These are phyloP conservation scores for Asparagopsis taxiformis DNA, from an alignment of 31 red algal genomes.

Conservation along the genomic window DNA sequence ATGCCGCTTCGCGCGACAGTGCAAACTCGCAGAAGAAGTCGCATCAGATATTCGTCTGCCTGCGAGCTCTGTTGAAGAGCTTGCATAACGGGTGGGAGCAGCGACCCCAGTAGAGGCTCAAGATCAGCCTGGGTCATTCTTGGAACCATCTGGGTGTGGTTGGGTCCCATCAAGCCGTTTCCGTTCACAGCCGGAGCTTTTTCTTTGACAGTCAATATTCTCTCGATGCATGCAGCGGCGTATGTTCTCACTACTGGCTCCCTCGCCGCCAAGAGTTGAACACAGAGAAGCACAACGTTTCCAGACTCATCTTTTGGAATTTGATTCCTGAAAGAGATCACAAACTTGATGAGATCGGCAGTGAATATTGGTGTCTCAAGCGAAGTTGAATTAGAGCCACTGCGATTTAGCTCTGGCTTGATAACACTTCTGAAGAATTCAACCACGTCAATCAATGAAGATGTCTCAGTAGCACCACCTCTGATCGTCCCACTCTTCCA, in stretches of 20 bases:
- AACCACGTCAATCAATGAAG: conserved; percentile 72
- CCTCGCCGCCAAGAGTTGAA: conserved; percentile 38
- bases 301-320: conserved; percentile 52
- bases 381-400: conserved; percentile 19
- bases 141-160: background rate
- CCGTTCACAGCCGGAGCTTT: conserved; percentile 14
- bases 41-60: conserved; percentile 88
- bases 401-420: conserved; percentile 53
- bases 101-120: conserved; percentile 48
- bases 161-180: conserved; percentile 10
- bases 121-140: conserved; percentile 64
- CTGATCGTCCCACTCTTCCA: conserved; percentile 89
- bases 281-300: conserved; percentile 34
- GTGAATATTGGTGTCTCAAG: conserved; percentile 78
- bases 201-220: conserved; percentile 66
- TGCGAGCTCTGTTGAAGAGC: conserved; percentile 18
- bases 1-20: conserved; percentile 54
- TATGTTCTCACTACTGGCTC: conserved; percentile 81
- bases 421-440: conserved; percentile 86
- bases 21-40: conserved; percentile 67
- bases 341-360: conserved; percentile 95
- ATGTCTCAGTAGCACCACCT: conserved; percentile 88
- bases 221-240: conserved; percentile 83
- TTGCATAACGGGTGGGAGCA: conserved; percentile 55
- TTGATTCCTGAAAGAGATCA: conserved; percentile 90